These are phyloP conservation scores for Candida silvicultrix DNA, from an alignment of 805 yeast species.

Conservation along the genomic window DNA sequence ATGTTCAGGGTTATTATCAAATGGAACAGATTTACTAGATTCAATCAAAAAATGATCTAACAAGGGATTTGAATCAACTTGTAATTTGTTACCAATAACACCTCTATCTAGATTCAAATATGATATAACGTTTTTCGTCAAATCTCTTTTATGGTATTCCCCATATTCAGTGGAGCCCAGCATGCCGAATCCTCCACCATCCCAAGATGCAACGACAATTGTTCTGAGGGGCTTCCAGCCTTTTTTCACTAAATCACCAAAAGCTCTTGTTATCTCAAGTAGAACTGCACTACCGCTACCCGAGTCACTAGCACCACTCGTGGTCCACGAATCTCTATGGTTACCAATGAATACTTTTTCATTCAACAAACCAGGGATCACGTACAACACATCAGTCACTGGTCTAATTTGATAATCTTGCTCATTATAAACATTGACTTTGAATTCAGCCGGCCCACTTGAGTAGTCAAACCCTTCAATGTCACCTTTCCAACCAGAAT, in stretches of 20 bases:
- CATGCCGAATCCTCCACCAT: slow-evolving; percentile 70
- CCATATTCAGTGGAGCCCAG: slow-evolving; percentile 78
- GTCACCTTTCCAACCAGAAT: slow-evolving; percentile 33
- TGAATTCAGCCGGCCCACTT: slow-evolving; percentile 37
- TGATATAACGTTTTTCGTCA: slow-evolving; percentile 50
- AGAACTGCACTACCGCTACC: slow-evolving; percentile 43
- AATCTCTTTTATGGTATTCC: slow-evolving; percentile 43
- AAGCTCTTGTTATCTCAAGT: slow-evolving; percentile 47
- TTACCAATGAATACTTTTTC: slow-evolving; percentile 51
- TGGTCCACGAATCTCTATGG: slow-evolving; percentile 45
- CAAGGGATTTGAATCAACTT: slow-evolving; percentile 50
- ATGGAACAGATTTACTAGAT: slow-evolving; percentile 42
- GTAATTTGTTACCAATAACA: slow-evolving; percentile 44
- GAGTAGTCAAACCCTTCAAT: slow-evolving; percentile 35
- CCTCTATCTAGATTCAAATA: slow-evolving; percentile 43
- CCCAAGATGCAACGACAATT: slow-evolving; percentile 71
- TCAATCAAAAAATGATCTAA: slow-evolving; percentile 37
- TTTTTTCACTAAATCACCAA: slow-evolving; percentile 33
- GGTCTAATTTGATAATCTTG: slow-evolving; percentile 38
- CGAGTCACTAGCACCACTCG: slow-evolving; percentile 46
- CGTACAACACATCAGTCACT: slow-evolving; percentile 42
- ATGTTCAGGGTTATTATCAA: slow-evolving; percentile 29
- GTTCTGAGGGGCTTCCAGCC: slow-evolving; percentile 75
- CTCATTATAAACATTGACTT: slow-evolving; percentile 33
- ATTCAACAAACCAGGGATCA: slow-evolving; percentile 51